Evolutionary conservation across 192 early-diverging fungal species (phyloP), one percentile per base, ranked within the genome.

Genomic region (Diversispora epigaea): DNA sequence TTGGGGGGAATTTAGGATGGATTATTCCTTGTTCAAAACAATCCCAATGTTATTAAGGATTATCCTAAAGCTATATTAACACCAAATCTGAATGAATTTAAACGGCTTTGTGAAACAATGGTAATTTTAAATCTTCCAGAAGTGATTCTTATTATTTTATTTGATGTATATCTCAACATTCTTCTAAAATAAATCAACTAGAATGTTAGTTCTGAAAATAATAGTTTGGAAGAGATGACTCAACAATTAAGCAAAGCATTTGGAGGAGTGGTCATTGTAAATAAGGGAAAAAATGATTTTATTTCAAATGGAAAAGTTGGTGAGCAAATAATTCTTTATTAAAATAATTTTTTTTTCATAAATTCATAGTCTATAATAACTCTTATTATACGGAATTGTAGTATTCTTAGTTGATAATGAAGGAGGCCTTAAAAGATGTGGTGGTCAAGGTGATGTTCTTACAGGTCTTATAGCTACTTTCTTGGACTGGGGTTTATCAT

Each of bases 381-480:
- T 32, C 25, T 32, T 32, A 1, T 32, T 32, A 32, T 32, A 32
- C 2, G 25, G 25, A 32, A 32, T 32, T 32, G 25, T 70, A 67
- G 44, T 66, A 8, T 66, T 47, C 6, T 11, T 45, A 4, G 64
- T 66, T 22, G 64, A 66, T 66, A n/a, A 46, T 22, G n/a, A 78
- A 39, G 93, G 96, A 22, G 91, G 92, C 4, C 80, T 93, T 54
- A 88, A 95, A 57, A 82, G 98, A 14, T 95, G 94, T 77, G 98
- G 98, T 21, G 96, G 98, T 1, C 98, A 98, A 74, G 98, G 98
- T 43, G 98, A 99, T 78, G 81, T 99, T 6, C 84, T 99, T 32
- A 87, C 92, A 12, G 98, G 98, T 17, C 73, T 89, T 6, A 77
- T 94, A 40, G 93, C 91, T 0, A 87, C 96, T 12, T 97, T 96